Evolutionary conservation across 2,329 filamentous ascomycete genomes (phyloP), one percentile per base, ranked within the genome.

Genomic region (Trichoderma polysporum): DNA sequence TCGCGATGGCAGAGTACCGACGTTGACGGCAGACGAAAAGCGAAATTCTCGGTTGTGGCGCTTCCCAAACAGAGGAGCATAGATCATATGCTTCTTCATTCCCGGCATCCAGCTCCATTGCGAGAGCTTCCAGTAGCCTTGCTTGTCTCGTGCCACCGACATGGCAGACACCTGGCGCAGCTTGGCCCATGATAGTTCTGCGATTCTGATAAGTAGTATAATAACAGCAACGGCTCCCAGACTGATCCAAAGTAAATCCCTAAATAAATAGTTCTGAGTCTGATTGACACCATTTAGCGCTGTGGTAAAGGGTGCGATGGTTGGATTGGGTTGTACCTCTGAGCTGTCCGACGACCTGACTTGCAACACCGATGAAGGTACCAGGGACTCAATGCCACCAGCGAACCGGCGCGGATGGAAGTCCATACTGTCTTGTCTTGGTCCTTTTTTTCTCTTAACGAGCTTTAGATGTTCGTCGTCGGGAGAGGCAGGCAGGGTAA

Each of bases 11-110:
- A 91, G 78, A 0, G 88, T 90, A 69, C 88, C 84, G 63, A 86
- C 79, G 74, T 87, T 88, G 69, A 88, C 72, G 67, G 86, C 87
- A 9, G 82, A 81, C 61, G 86, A 89, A 60, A 90, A 78, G 73
- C 83, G 83, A 72, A 91, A 84, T 76, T 91, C 88, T 72, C 87
- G 82, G 79, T 90, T 90, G 77, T 91, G 89, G 54, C 88, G 85
- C 74, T 90, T 90, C 15, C 79, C 85, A 78, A 84, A 85, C 27
- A 91, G 77, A 2, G 89, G 89, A 1, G 89, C 88, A 71, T 90
- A 81, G 56, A 78, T 77, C 66, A 91, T 73, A 70, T 89, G 79
- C 75, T 85, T 87, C 80, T 90, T 90, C 71, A 90, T 71, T 68
- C 79, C 79, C 13, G 88, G 87, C 82, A 88, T 86, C 85, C 85